A percentile compares a stretch with the other conserved stretches of the same genome.
phyloP scores from a whole-genome alignment of 2,329 filamentous ascomycete species.

The Fusarium subtropicale region DNA sequence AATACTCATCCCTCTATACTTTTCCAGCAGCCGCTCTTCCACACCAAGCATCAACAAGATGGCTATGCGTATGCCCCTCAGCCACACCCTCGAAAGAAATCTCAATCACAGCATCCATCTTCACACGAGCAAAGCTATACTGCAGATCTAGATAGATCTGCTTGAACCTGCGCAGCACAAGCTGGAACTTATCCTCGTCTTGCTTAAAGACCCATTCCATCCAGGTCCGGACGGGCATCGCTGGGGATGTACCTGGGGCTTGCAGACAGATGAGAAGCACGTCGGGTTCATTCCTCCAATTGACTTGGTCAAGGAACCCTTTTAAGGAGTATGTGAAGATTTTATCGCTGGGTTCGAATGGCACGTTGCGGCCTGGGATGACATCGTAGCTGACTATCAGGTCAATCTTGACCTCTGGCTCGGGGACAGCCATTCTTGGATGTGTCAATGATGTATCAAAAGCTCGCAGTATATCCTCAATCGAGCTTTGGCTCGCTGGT shows the following conservation, averaged over 20 bases:
- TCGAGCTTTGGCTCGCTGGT: neutral
- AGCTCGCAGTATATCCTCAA: neutral
- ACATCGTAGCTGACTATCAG: slow-evolving; percentile 13
- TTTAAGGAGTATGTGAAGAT: slow-evolving; percentile 1
- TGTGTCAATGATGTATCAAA: rapidly evolving
- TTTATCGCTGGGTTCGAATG: rapidly evolving
- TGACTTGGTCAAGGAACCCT: neutral
- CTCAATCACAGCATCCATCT: slow-evolving; percentile 7
- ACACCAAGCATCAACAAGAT: neutral
- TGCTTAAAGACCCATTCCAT: neutral
- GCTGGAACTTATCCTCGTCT: neutral
- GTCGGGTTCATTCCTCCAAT: slow-evolving; percentile 6
- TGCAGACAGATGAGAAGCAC: slow-evolving; percentile 1
- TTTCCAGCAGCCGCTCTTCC: neutral
- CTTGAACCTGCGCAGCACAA: neutral
- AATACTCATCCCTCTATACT: neutral
- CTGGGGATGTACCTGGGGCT: neutral
- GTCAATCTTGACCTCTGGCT: neutral
- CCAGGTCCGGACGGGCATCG: neutral
- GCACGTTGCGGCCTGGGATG: neutral
- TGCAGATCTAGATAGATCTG: neutral
- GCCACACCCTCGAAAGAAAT: neutral
- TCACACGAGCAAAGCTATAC: neutral
- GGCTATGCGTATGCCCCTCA: neutral
- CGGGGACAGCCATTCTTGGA: neutral